Evolutionary conservation across 345 rosid species (phyloP), one percentile per base, ranked within the genome.

Genomic region (Leavenworthia alabamica): DNA sequence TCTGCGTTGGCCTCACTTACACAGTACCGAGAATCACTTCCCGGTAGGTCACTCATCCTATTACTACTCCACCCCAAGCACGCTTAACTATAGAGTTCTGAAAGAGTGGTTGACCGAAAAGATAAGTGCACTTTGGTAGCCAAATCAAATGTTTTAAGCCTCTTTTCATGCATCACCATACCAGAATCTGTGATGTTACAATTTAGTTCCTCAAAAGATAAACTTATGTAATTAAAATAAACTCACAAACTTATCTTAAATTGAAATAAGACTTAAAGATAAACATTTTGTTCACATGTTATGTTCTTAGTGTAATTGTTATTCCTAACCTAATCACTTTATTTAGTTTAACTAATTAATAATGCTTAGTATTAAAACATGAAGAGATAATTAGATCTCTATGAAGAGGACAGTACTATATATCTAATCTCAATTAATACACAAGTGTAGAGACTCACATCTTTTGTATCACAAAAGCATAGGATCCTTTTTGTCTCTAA

Each of bases 391-490:
- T 23, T 20, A 49, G 6, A 14, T 49, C 54, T 48, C 35, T 7
- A 27, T 14, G 49, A 49, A 27, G 55, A 27, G n/a, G 55, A 27
- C 7, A 36, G 14, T 22, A 14, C 22, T 6, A 17, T 13, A n/a
- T n/a, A n/a, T n/a, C 36, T 49, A 2, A 8, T 8, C 36, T 27
- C 55, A 27, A 49, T 49, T 55, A 26, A 54, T 61, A 36, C 26
- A 36, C 36, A 33, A 35, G 45, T 35, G 54, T 56, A 64, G 62
- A 66, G 47, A 66, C 63, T 31, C 56, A 24, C 46, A 44, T 23
- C 47, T 59, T 31, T 56, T 54, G 58, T 75, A 23, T 60, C 58
- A n/a, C 70, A 65, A 71, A 65, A 14, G 67, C 66, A 73, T 47
- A 48, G 32, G 35, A 53, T 57, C 47, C 76, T 23, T 57, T 75